A percentile compares a stretch with the other conserved stretches of the same genome.
Evolutionary conservation across 2,329 filamentous ascomycete genomes (phyloP).

Genomic region (Aspergillus brasiliensis): DNA sequence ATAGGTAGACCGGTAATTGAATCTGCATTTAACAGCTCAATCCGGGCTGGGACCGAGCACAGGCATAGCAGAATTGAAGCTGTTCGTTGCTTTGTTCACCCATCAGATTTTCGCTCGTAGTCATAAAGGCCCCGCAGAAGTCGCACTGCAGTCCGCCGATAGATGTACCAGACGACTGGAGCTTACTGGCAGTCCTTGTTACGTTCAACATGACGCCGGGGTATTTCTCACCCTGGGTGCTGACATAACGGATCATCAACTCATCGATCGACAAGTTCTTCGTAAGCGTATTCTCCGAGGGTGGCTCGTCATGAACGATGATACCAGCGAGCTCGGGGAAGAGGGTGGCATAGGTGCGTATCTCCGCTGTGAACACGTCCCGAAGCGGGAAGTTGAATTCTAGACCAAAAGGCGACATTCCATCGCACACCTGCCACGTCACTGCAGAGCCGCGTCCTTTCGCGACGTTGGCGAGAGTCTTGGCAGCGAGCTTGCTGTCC

Average conservation of each 20-base stretch:
- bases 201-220: conserved; percentile 94
- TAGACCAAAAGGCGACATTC: conserved; percentile 59
- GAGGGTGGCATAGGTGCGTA: conserved; percentile 65
- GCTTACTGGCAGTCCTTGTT: conserved; percentile 84
- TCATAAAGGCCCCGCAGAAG: conserved; percentile 70
- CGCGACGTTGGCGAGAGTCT: conserved; percentile 82
- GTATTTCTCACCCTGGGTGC: conserved; percentile 80
- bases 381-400: conserved; percentile 77
- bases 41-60: conserved; percentile 43
- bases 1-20: background rate
- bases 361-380: conserved; percentile 81
- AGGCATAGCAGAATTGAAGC: conserved; percentile 49
- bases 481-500: conserved; percentile 83
- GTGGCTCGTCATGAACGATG: conserved; percentile 45
- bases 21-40: conserved; percentile 23
- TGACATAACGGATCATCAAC: conserved; percentile 86
- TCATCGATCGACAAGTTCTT: conserved; percentile 82
- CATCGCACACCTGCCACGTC: conserved; percentile 80
- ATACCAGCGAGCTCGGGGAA: conserved; percentile 55
- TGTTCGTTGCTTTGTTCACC: conserved; percentile 49
- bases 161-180: conserved; percentile 53
- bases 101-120: conserved; percentile 60
- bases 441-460: conserved; percentile 86
- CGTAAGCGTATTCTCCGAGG: conserved; percentile 39
- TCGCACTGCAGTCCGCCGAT: conserved; percentile 54